Conservation (phyloP, 2,329 filamentous ascomycete genomes). For the Aspergillus chevalieri region DNA sequence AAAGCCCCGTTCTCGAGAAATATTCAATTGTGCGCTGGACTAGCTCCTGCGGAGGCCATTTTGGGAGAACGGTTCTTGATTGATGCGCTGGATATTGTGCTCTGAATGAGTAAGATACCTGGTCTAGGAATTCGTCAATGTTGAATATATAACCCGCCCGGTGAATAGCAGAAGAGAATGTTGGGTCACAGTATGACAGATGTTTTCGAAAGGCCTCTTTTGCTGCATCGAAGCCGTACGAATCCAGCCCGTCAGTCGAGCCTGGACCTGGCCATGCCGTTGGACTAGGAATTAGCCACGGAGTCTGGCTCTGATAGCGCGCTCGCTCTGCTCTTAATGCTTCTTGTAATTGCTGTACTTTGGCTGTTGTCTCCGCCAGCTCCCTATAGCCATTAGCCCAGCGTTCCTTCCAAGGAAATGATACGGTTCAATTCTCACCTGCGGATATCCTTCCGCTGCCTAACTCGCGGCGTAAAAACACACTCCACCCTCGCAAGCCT, state of each 20-base stretch:
- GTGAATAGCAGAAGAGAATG: conserved; percentile 12
- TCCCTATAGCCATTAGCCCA: conserved; percentile 6
- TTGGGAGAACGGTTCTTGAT: conserved; percentile 4
- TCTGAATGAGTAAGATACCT: conserved; percentile 9
- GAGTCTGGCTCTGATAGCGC: too few relatives aligned
- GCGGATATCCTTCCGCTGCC: conserved; percentile 12
- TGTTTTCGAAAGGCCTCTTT: conserved; percentile 16
- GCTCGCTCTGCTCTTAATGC: conserved; percentile 1
- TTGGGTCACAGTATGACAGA: conserved; percentile 14
- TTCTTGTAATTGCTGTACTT: conserved; percentile 14
- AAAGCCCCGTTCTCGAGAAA: conserved; percentile 14
- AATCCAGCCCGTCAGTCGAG: not conserved
- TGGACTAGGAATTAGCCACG: too few relatives aligned
- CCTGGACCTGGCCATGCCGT: too few relatives aligned
- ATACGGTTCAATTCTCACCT: conserved; percentile 9
- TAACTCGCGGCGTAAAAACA: conserved; percentile 12
- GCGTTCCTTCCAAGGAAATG: too few relatives aligned
- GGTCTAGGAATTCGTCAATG: conserved; percentile 15
- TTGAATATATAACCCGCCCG: conserved; percentile 12
- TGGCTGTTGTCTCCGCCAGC: conserved; percentile 15
- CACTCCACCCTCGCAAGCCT: conserved; percentile 14
- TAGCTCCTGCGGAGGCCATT: conserved; percentile 13
- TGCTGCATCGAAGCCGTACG: conserved; percentile 12
- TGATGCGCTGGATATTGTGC: conserved; percentile 1
- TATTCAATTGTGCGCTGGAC: conserved; percentile 15